A percentile compares a stretch with the other conserved stretches of the same genome.
phyloP scores from a whole-genome alignment of 805 yeast species.

The Pichia gijzeniarum region DNA sequence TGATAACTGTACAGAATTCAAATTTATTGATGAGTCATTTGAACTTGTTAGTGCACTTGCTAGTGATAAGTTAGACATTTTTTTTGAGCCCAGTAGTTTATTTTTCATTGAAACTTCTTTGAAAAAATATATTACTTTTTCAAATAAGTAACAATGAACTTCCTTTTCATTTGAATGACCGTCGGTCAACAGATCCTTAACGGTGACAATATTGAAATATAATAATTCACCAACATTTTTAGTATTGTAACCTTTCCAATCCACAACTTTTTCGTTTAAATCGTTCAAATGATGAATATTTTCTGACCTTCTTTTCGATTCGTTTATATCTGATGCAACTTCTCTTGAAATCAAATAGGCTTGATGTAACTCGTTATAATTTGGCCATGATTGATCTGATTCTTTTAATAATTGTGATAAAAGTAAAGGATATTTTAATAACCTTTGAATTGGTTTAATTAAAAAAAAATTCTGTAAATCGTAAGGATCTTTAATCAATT shows the following conservation, averaged over 20 bases:
- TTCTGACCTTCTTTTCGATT: conserved; percentile 88
- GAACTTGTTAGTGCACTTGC: conserved; percentile 21
- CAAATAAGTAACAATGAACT: conserved; percentile 85
- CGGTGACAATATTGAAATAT: conserved; percentile 64
- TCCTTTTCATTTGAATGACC: conserved; percentile 70
- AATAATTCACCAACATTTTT: conserved; percentile 80
- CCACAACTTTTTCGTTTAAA: conserved; percentile 66
- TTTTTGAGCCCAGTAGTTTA: conserved; percentile 40
- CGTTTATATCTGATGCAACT: conserved; percentile 84
- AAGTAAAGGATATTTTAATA: conserved; percentile 90
- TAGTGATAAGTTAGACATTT: conserved; percentile 39
- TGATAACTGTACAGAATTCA: conserved; percentile 16
- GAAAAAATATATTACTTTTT: conserved; percentile 54
- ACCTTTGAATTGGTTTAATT: conserved; percentile 90
- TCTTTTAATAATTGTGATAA: conserved; percentile 67
- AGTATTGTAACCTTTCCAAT: conserved; percentile 88
- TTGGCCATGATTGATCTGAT: conserved; percentile 46
- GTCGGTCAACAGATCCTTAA: conserved; percentile 46
- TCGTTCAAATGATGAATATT: conserved; percentile 66
- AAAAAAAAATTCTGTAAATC: conserved; percentile 86
- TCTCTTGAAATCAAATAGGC: conserved; percentile 74
- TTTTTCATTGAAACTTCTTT: conserved; percentile 51
- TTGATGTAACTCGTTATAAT: conserved; percentile 57
- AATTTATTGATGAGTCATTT: conserved; percentile 8
- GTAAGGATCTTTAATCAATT: conserved; percentile 71